These are phyloP conservation scores for Amaranthus hypochondriacus DNA, from an alignment of 148 eudicot genomes.

Conservation along the genomic window DNA sequence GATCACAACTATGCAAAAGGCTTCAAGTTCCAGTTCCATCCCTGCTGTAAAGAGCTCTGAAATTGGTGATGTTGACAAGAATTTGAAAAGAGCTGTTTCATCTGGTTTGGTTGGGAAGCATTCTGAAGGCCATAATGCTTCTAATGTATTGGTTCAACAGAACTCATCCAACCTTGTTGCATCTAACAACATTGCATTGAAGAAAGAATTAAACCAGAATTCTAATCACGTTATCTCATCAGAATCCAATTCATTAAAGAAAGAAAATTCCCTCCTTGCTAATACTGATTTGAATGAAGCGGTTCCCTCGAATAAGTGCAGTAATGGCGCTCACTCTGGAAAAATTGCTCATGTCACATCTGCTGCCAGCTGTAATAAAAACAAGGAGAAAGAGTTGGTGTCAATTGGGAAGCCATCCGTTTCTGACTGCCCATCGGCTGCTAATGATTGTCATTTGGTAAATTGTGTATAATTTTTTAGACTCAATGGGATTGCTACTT, in stretches of 20 bases:
- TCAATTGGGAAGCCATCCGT: constrained; percentile 17
- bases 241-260: constrained; percentile 16
- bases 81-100: constrained; percentile 7
- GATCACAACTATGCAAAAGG: constrained; percentile 37
- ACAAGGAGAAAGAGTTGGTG: constrained; percentile 18
- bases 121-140: constrained; percentile 3
- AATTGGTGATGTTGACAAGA: constrained; percentile 19
- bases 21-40: constrained; percentile 22
- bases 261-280: constrained; percentile 12
- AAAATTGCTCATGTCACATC: constrained; percentile 3
- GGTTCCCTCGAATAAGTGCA: constrained; percentile 3
- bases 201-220: constrained; percentile 24
- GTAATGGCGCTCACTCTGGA: neutral
- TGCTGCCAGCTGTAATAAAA: constrained; percentile 10
- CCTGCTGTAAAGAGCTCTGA: constrained; percentile 18
- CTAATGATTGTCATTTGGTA: constrained; percentile 38
- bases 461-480: neutral
- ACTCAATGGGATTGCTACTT: no score
- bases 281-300: constrained; percentile 6
- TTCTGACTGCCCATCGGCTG: constrained; percentile 16
- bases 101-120: constrained; percentile 14
- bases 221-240: constrained; percentile 8
- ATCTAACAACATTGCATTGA: constrained; percentile 18
- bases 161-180: constrained; percentile 17
- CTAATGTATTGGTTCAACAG: constrained; percentile 16